These are phyloP conservation scores for Colletotrichum plurivorum DNA, from an alignment of 2,329 filamentous ascomycete species.

Conservation along the genomic window DNA sequence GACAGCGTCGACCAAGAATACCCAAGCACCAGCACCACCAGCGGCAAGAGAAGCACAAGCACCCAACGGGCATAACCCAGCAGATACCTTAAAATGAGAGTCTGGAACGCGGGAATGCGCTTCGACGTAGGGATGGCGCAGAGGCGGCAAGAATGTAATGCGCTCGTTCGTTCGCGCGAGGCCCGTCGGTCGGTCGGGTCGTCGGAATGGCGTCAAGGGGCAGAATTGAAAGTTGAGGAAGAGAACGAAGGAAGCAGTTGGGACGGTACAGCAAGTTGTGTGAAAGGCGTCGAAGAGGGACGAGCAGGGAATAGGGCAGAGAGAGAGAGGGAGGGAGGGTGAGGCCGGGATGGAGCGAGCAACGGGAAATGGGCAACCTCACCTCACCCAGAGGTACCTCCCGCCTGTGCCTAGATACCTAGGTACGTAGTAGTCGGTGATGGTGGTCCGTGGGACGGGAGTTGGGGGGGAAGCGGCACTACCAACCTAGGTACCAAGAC, in stretches of 20 bases:
- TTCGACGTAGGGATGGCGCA: slow-evolving; percentile 2
- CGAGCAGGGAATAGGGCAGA: slow-evolving; percentile 1
- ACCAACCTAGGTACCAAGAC: neutral
- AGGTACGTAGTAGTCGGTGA: neutral
- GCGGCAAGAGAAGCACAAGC: slow-evolving; percentile 21
- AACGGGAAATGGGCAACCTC: slow-evolving; percentile 29
- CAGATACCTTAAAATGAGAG: slow-evolving; percentile 1
- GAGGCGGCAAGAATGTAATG: neutral
- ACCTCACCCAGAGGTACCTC: too few relatives aligned
- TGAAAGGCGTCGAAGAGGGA: neutral
- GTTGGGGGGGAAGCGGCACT: slow-evolving; percentile 1
- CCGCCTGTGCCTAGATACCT: too few relatives aligned
- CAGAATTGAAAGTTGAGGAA: slow-evolving; percentile 5
- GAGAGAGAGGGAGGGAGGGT: neutral
- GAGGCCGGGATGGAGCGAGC: slow-evolving; percentile 19
- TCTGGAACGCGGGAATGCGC: slow-evolving; percentile 11
- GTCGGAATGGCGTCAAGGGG: neutral
- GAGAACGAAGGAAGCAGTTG: slow-evolving; percentile 14
- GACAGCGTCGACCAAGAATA: slow-evolving; percentile 7
- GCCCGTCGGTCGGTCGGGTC: slow-evolving; percentile 15
- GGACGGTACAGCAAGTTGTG: slow-evolving; percentile 9
- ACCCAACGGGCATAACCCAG: slow-evolving; percentile 38
- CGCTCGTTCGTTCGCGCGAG: slow-evolving; percentile 16
- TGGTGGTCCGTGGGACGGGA: slow-evolving; percentile 10
- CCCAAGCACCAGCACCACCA: slow-evolving; percentile 21